Conservation (phyloP, 2,329 filamentous ascomycete species). For the Neofusicoccum ribis region DNA sequence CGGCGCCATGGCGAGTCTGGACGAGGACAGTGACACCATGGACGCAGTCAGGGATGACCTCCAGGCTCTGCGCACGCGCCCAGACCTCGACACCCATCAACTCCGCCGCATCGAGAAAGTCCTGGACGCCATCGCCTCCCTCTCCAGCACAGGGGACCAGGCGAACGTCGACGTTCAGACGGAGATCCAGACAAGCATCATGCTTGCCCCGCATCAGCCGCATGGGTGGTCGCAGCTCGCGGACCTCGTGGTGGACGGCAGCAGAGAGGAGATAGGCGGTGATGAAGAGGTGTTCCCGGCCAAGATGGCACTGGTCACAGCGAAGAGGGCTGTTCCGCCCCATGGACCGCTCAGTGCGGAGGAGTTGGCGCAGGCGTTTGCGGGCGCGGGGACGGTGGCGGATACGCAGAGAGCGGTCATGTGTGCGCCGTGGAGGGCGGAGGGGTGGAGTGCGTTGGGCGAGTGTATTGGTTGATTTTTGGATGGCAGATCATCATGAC, state of each 20-base stretch:
- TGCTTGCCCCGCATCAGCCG: conserved; percentile 77
- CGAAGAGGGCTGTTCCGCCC: conserved; percentile 71
- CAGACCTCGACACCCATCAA: conserved; percentile 63
- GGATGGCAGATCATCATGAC: no score
- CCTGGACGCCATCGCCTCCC: conserved; percentile 68
- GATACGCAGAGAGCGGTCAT: conserved; percentile 78
- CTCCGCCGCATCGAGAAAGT: conserved; percentile 72
- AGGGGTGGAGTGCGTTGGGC: conserved; percentile 64
- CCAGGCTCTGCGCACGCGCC: conserved; percentile 67
- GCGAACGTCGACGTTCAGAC: conserved; percentile 47
- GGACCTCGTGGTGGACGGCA: conserved; percentile 31
- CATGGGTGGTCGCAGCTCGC: conserved; percentile 80
- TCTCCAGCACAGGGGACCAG: not conserved
- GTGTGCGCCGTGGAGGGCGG: conserved; percentile 74
- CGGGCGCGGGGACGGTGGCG: conserved; percentile 67
- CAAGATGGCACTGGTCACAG: conserved; percentile 81
- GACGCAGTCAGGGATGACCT: conserved; percentile 81
- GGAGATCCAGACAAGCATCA: conserved; percentile 73
- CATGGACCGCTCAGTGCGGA: conserved; percentile 65
- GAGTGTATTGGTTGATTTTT: conserved; percentile 19
- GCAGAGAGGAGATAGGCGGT: conserved; percentile 44
- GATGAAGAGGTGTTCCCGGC: conserved; percentile 54
- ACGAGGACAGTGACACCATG: conserved; percentile 74
- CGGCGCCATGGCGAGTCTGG: conserved; percentile 79
- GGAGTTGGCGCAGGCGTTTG: conserved; percentile 72